These are phyloP conservation scores for Serendipita sp. DNA, from an alignment of 768 basidiomycete species.

Conservation along the genomic window DNA sequence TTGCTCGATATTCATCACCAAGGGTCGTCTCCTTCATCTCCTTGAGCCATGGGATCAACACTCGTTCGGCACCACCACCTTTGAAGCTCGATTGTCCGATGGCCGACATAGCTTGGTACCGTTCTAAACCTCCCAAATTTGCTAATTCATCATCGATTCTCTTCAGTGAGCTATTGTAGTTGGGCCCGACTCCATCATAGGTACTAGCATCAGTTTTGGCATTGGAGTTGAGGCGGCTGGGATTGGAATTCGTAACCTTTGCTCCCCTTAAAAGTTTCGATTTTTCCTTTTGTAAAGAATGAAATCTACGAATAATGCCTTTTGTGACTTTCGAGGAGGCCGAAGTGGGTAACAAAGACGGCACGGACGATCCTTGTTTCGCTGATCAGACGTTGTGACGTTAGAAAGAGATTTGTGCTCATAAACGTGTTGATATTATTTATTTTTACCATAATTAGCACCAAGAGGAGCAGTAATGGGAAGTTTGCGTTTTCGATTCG, in stretches of 20 bases:
- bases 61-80: constrained; percentile 77
- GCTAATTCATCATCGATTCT: constrained; percentile 21
- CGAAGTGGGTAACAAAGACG: constrained; percentile 21
- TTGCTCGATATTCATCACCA: neutral
- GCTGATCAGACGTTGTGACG: too few relatives aligned
- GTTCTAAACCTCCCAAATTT: constrained; percentile 58
- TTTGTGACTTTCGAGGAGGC: constrained; percentile 47
- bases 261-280: constrained; percentile 29
- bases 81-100: constrained; percentile 66
- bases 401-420: too few relatives aligned
- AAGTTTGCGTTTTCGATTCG: neutral
- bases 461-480: too few relatives aligned
- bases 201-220: too few relatives aligned
- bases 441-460: too few relatives aligned
- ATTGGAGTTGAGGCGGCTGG: neutral
- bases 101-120: constrained; percentile 70
- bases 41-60: constrained; percentile 61
- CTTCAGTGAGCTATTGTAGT: constrained; percentile 7
- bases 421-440: too few relatives aligned
- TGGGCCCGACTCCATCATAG: neutral
- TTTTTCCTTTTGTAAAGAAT: constrained; percentile 59
- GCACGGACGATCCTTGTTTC: neutral
- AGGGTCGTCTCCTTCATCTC: constrained; percentile 23
- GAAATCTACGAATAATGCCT: constrained; percentile 61
- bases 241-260: constrained; percentile 10